These are phyloP conservation scores for Coemansia umbellata DNA, from an alignment of 192 early-diverging fungal species.

Conservation along the genomic window DNA sequence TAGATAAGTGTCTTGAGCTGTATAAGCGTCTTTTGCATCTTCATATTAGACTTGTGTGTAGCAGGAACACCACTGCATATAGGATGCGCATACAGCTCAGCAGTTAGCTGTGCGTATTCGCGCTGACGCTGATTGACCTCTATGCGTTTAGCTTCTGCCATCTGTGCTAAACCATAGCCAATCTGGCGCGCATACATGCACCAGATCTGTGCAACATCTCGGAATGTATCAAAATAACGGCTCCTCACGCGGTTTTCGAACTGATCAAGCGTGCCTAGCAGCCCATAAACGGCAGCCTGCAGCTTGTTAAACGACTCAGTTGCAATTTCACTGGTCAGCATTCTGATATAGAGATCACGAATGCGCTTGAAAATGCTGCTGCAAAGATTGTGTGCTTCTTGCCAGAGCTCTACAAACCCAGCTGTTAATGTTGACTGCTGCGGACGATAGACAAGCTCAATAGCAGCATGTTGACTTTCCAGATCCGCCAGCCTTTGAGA, in stretches of 20 bases:
- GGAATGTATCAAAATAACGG: constrained; percentile 34
- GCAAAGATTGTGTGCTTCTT: constrained; percentile 30
- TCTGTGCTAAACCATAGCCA: constrained; percentile 8
- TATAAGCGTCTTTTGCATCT: constrained; percentile 4
- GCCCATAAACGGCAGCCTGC: constrained; percentile 5
- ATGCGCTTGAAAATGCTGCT: constrained; percentile 13
- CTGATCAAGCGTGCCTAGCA: constrained; percentile 30
- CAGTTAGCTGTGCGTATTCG: constrained; percentile 8
- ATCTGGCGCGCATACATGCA: constrained; percentile 17
- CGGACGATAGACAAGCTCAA: constrained; percentile 45
- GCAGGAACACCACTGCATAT: constrained; percentile 4
- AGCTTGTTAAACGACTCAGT: not conserved
- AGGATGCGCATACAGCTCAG: constrained; percentile 24
- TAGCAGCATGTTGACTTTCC: constrained; percentile 22
- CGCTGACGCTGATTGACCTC: not conserved
- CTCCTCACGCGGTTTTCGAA: constrained; percentile 25
- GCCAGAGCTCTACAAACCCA: constrained; percentile 46
- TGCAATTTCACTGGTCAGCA: not conserved
- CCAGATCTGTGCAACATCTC: constrained; percentile 49
- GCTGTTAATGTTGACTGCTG: not conserved
- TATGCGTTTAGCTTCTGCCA: constrained; percentile 8
- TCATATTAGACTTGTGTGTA: not conserved
- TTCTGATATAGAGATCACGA: not conserved
- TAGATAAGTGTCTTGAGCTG: constrained; percentile 33
- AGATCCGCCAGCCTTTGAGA: not conserved